Evolutionary conservation across 148 eudicot genomes (phyloP), one percentile per base, ranked within the genome.

Genomic region (Heliamphora exappendiculata): DNA sequence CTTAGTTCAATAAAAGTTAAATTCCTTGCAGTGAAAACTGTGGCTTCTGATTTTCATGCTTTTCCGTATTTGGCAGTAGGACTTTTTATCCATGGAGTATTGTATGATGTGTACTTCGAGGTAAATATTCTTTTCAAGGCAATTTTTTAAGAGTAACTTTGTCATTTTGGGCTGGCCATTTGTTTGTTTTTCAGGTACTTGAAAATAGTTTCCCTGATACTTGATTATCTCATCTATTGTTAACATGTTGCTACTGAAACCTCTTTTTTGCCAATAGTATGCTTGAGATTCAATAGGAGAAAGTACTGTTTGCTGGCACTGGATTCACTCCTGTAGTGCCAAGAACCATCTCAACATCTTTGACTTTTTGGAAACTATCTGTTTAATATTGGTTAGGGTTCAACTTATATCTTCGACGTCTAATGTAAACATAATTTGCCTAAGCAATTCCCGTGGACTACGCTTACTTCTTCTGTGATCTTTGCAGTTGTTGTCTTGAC

Each of bases 401-500:
- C 74, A 60, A 60, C 41, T 59, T 29, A 17, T 39, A 26, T 31
- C 24, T 42, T 71, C 28, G 19, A 49, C 31, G 29, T 71, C 68
- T 57, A 64, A 26, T 24, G 17, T 53, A 63, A 12, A 49, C 19
- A 29, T 2, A 22, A 6, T 22, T 45, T 78, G 1, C 57, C 33
- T n/a, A 42, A 33, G 34, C 39, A 6, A 11, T 51, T 60, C 41
- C 11, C 57, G n/a, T 14, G 20, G 4, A 20, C 31, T 51, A n/a
- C 14, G 24, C 11, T 58, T 1, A 28, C 69, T 75, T 47, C 12
- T 31, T 10, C 54, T 75, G 10, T 51, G 41, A 24, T 65, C 58
- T 41, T 75, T 72, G 71, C 84, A 88, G 94, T 85, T 87, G 77
- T 59, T 82, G 59, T 75, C 80, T 82, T 77, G 84, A 84, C 75